Conservation (phyloP, 345 rosid genomes). For the Fremontodendron californicum region DNA sequence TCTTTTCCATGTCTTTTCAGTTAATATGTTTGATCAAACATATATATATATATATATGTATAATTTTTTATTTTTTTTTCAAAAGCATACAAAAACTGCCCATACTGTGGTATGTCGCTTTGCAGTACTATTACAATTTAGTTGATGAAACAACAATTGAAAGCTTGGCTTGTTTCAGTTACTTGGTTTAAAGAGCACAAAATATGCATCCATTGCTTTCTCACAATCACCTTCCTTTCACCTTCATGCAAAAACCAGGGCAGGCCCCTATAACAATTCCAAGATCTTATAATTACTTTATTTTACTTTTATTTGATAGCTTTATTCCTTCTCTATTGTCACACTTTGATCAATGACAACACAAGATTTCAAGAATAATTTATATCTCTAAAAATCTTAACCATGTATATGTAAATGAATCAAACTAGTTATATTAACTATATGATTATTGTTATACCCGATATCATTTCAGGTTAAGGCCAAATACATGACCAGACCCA, state of each 20-base stretch:
- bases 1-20: not conserved
- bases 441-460: too few species aligned
- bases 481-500: too few species aligned
- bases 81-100: not conserved
- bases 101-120: not conserved
- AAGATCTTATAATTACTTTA: not conserved
- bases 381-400: too few species aligned
- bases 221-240: not conserved
- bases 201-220: not conserved
- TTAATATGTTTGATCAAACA: not conserved
- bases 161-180: not conserved
- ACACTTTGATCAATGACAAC: not conserved
- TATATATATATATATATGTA: too few species aligned
- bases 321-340: not conserved
- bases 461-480: too few species aligned
- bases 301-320: not conserved
- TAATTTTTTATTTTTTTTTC: not conserved
- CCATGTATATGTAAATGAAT: too few species aligned
- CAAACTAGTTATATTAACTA: too few species aligned
- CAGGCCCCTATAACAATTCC: not conserved
- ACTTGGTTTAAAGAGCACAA: not conserved
- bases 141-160: not conserved
- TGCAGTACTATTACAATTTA: not conserved
- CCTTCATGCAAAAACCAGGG: not conserved
- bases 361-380: too few species aligned